Evolutionary conservation across 495 filamentous ascomycete species (phyloP).

Genomic region (Astrocystis sublimbata): DNA sequence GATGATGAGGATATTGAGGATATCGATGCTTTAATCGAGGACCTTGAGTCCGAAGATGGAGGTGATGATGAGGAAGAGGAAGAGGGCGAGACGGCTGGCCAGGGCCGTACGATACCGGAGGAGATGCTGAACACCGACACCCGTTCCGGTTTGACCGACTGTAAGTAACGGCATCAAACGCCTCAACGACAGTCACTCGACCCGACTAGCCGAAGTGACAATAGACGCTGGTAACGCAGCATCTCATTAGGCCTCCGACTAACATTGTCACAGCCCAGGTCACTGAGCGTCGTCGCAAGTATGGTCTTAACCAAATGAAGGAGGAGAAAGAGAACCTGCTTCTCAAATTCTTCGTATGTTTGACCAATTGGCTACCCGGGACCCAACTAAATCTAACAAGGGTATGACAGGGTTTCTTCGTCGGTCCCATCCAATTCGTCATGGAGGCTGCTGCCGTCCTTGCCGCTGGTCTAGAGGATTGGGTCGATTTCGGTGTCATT

Average conservation of each 20-base stretch:
- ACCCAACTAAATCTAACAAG: constrained; percentile 7
- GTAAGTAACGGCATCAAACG: constrained; percentile 22
- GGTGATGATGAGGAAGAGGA: constrained; percentile 62
- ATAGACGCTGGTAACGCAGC: background rate
- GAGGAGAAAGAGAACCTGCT: constrained; percentile 84
- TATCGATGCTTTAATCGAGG: constrained; percentile 79
- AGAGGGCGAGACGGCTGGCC: constrained; percentile 46
- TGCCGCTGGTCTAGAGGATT: constrained; percentile 77
- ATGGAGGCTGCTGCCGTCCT: constrained; percentile 84
- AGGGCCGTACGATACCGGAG: constrained; percentile 58
- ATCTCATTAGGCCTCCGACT: background rate
- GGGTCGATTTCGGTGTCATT: constrained; percentile 82
- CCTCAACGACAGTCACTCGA: background rate
- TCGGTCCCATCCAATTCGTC: constrained; percentile 90
- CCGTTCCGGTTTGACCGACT: constrained; percentile 65
- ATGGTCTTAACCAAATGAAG: constrained; percentile 85
- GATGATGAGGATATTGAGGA: constrained; percentile 71
- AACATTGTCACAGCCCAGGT: constrained; percentile 55
- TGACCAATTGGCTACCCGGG: background rate
- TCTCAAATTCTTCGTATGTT: constrained; percentile 69
- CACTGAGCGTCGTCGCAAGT: constrained; percentile 66
- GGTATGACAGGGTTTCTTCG: constrained; percentile 60
- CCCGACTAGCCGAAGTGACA: too few relatives aligned
- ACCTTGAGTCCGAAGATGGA: constrained; percentile 76
- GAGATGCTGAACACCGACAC: constrained; percentile 72